Percentiles rank a stretch among this genome's conserved stretches.
Conservation (phyloP, 768 basidiomycete species). For the Inosperma sp. region DNA sequence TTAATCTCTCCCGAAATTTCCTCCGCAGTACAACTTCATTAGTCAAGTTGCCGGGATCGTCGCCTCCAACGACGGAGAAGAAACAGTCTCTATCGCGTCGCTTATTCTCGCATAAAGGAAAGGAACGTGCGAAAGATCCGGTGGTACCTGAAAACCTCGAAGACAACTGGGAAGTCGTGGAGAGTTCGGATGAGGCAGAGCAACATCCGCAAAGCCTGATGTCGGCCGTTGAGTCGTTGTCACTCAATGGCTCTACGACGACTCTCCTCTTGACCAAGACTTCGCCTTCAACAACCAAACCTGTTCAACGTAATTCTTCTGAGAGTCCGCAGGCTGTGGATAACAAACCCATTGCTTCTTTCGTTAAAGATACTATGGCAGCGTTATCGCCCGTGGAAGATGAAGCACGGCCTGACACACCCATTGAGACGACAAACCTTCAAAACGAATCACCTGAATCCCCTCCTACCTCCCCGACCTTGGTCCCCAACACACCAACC, state of each 20-base stretch:
- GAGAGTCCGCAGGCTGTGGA: slow-evolving; percentile 6
- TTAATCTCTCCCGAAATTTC: slow-evolving; percentile 32
- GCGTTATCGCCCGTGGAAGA: slow-evolving; percentile 8
- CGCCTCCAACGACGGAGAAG: slow-evolving; percentile 26
- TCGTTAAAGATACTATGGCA: slow-evolving; percentile 4
- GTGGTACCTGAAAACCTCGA: slow-evolving; percentile 31
- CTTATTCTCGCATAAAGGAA: slow-evolving; percentile 39
- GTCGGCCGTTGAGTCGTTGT: slow-evolving; percentile 24
- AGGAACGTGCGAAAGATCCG: slow-evolving; percentile 29
- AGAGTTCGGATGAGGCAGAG: slow-evolving; percentile 12
- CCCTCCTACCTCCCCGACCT: neutral
- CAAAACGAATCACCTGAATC: slow-evolving; percentile 5
- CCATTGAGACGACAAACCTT: neutral
- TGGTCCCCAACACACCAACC: neutral
- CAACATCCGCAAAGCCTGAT: slow-evolving; percentile 25
- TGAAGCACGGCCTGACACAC: slow-evolving; percentile 14
- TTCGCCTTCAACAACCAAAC: slow-evolving; percentile 26
- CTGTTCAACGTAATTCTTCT: slow-evolving; percentile 13
- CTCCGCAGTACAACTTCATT: slow-evolving; percentile 47
- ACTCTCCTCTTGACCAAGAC: slow-evolving; percentile 8
- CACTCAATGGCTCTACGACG: slow-evolving; percentile 14
- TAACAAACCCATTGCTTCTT: slow-evolving; percentile 3
- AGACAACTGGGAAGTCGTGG: slow-evolving; percentile 46
- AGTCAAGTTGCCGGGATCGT: slow-evolving; percentile 36
- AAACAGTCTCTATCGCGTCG: slow-evolving; percentile 34